Evolutionary conservation across 1,284 basidiomycete genomes (phyloP).

Genomic region (Pseudozyma sp.): DNA sequence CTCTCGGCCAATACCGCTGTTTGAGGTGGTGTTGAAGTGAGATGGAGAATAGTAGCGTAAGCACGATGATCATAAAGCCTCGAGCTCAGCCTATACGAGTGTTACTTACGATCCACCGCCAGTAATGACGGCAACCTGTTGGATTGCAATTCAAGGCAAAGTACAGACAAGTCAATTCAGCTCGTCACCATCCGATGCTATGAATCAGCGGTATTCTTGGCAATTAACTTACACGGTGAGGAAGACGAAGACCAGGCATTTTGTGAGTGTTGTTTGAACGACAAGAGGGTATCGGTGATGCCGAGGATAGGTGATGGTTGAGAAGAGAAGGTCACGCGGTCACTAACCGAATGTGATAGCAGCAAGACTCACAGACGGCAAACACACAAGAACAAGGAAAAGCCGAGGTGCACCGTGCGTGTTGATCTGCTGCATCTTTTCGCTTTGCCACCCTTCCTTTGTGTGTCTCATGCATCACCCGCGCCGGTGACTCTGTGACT

Average conservation of each 20-base stretch:
- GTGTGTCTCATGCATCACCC: slow-evolving; percentile 1
- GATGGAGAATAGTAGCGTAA: background rate
- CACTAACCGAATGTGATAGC: background rate
- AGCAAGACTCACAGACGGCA: background rate
- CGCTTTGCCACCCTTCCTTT: background rate
- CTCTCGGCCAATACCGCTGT: slow-evolving; percentile 87
- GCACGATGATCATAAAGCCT: background rate
- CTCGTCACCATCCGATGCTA: background rate
- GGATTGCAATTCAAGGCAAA: background rate
- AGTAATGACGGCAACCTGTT: slow-evolving; percentile 79
- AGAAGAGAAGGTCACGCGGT: background rate
- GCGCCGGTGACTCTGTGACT: background rate
- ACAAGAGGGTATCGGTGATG: slow-evolving; percentile 13
- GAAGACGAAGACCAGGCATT: slow-evolving; percentile 54
- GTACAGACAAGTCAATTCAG: background rate
- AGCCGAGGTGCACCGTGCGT: slow-evolving; percentile 5
- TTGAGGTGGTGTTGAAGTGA: too few relatives aligned
- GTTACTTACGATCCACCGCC: slow-evolving; percentile 77
- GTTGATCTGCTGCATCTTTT: background rate
- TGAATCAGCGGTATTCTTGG: background rate
- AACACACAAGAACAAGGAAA: background rate
- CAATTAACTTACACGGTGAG: slow-evolving; percentile 36
- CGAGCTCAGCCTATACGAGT: background rate
- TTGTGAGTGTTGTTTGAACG: background rate
- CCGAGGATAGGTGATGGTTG: background rate